These are phyloP conservation scores for Dryas octopetala DNA, from an alignment of 306 rosid genomes.

Conservation along the genomic window DNA sequence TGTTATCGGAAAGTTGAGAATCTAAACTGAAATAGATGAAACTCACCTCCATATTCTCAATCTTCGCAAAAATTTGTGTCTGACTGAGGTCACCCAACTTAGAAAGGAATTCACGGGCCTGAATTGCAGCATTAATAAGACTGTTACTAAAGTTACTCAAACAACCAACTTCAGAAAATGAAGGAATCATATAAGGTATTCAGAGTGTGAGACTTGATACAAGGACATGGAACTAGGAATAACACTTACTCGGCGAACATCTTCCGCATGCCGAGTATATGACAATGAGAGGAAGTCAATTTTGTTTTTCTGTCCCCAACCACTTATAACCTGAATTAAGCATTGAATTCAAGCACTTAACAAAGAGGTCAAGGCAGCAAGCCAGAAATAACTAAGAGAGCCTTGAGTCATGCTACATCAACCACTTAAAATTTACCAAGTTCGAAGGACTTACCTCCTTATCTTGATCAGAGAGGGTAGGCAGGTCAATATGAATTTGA, in stretches of 20 bases:
- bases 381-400: conserved; percentile 6
- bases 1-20: not conserved
- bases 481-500: conserved; percentile 81
- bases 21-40: not conserved
- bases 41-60: conserved; percentile 49
- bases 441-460: conserved; percentile 54
- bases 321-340: conserved; percentile 40
- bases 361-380: not conserved
- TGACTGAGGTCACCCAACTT: conserved; percentile 52
- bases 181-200: not conserved
- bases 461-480: conserved; percentile 87
- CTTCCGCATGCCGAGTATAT: conserved; percentile 55
- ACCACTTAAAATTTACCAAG: not conserved
- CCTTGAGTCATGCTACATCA: not conserved
- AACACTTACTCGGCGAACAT: conserved; percentile 50
- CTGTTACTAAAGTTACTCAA: not conserved
- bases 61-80: conserved; percentile 57
- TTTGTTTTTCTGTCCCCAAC: conserved; percentile 54
- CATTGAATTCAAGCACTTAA: not conserved
- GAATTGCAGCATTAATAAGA: conserved; percentile 6
- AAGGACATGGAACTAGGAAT: not conserved
- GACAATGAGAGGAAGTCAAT: conserved; percentile 56
- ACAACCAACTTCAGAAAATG: not conserved
- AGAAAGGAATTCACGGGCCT: conserved; percentile 51
- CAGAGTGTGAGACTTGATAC: not conserved